These are phyloP conservation scores for Fusarium citri DNA, from an alignment of 2,329 filamentous ascomycete species.

Conservation along the genomic window DNA sequence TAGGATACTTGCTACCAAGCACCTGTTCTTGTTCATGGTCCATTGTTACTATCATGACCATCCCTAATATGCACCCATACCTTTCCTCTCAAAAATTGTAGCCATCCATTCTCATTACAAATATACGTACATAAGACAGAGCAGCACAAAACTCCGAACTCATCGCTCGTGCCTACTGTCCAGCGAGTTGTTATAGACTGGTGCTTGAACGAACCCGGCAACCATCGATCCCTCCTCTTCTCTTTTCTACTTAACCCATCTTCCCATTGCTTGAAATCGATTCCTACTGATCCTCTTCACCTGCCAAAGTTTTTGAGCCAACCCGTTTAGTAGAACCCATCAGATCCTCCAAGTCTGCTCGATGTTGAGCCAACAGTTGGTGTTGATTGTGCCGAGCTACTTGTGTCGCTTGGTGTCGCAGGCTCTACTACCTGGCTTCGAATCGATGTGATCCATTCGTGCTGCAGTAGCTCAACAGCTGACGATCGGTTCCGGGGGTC, in stretches of 20 bases:
- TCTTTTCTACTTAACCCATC: background rate
- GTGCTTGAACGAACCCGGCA: conserved; percentile 33
- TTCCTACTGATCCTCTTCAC: background rate
- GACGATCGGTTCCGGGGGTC: conserved; percentile 83
- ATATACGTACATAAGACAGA: conserved; percentile 38
- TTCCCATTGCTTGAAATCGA: background rate
- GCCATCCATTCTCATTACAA: conserved; percentile 39
- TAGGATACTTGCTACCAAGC: conserved; percentile 41
- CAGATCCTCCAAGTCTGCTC: conserved; percentile 47
- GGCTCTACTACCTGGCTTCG: conserved; percentile 74
- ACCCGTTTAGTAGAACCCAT: conserved; percentile 48
- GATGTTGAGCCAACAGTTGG: conserved; percentile 48
- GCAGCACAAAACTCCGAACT: conserved; percentile 44
- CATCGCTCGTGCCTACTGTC: conserved; percentile 40
- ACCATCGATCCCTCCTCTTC: conserved; percentile 20
- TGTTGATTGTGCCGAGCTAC: conserved; percentile 55
- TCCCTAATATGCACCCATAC: conserved; percentile 22
- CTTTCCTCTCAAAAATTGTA: conserved; percentile 5
- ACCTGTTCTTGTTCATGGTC: conserved; percentile 34
- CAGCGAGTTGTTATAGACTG: conserved; percentile 32
- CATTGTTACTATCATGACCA: conserved; percentile 42
- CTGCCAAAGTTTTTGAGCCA: background rate
- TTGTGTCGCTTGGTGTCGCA: conserved; percentile 69
- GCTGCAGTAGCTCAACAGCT: conserved; percentile 89
- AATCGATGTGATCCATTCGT: conserved; percentile 86